phyloP scores from a whole-genome alignment of 2,329 filamentous ascomycete species.

The Atkinsonella hypoxylon region DNA sequence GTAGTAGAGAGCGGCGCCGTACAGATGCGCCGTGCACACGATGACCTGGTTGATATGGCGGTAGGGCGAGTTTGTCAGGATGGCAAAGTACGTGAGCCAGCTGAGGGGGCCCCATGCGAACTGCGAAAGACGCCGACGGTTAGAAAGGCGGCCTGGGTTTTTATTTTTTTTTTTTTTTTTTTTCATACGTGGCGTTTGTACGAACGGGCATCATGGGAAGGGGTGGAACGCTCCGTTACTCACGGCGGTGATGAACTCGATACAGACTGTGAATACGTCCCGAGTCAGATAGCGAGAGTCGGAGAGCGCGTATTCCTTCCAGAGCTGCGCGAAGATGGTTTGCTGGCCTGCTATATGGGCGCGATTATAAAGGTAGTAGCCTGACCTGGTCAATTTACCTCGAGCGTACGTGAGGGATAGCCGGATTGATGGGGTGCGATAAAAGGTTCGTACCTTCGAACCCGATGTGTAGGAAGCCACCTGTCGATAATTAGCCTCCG shows the following conservation, averaged over 20 bases:
- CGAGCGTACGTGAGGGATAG: too few relatives aligned
- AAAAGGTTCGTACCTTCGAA: conserved; percentile 56
- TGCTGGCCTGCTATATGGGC: conserved; percentile 52
- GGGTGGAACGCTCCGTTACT: conserved; percentile 16
- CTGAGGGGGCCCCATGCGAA: conserved; percentile 48
- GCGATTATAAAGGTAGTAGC: conserved; percentile 68
- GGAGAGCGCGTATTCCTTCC: conserved; percentile 84
- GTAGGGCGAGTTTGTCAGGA: conserved; percentile 28
- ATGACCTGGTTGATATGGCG: conserved; percentile 41
- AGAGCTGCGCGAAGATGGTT: conserved; percentile 69
- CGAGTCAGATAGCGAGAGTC: conserved; percentile 79
- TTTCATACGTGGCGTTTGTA: too few relatives aligned
- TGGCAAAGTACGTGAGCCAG: conserved; percentile 33
- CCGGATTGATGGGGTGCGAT: too few relatives aligned
- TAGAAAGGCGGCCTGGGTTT: too few relatives aligned
- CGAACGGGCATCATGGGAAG: not conserved
- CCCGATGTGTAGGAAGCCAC: conserved; percentile 60
- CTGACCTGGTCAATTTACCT: conserved; percentile 21
- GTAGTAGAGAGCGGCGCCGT: conserved; percentile 52
- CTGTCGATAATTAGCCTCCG: conserved; percentile 22
- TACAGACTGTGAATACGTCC: conserved; percentile 74
- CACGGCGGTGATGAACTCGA: conserved; percentile 73
- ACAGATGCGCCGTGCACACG: conserved; percentile 43
- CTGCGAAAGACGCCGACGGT: too few relatives aligned
- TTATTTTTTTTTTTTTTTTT: too few relatives aligned